These are phyloP conservation scores for Pascua guehoae DNA, from an alignment of 1,284 basidiomycete genomes.

Conservation along the genomic window DNA sequence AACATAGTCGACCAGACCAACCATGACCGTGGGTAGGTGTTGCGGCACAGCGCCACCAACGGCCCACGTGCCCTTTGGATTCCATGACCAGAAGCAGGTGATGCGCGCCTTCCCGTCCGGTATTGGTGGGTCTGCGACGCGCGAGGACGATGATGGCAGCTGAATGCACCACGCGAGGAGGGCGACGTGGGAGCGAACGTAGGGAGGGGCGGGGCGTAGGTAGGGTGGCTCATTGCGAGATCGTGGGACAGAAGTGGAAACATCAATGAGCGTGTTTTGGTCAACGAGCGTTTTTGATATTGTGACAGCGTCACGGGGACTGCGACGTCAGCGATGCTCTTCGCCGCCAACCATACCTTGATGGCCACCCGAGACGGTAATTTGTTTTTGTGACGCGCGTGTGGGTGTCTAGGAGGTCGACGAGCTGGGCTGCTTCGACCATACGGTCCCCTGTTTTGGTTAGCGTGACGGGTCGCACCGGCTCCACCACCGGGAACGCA, in stretches of 20 bases:
- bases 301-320: conserved; percentile 86
- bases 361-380: conserved; percentile 92
- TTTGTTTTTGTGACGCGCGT: conserved; percentile 85
- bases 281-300: conserved; percentile 82
- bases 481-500: conserved; percentile 24
- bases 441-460: conserved; percentile 69
- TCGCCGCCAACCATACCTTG: conserved; percentile 58
- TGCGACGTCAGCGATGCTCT: conserved; percentile 45
- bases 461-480: not conserved
- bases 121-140: conserved; percentile 43
- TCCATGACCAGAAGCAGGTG: conserved; percentile 93
- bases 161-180: conserved; percentile 92
- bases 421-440: conserved; percentile 74
- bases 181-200: conserved; percentile 84
- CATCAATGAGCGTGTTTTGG: conserved; percentile 77
- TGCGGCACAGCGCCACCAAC: conserved; percentile 61
- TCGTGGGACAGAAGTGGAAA: conserved; percentile 91
- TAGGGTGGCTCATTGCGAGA: conserved; percentile 87
- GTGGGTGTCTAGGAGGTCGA: conserved; percentile 81
- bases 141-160: conserved; percentile 45
- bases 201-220: conserved; percentile 87
- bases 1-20: conserved; percentile 73
- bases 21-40: conserved; percentile 74
- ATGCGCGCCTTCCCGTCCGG: conserved; percentile 59
- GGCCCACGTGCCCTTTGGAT: conserved; percentile 84